These are phyloP conservation scores for Lichtheimia corymbifera DNA, from an alignment of 371 early-diverging fungal genomes.

Conservation along the genomic window DNA sequence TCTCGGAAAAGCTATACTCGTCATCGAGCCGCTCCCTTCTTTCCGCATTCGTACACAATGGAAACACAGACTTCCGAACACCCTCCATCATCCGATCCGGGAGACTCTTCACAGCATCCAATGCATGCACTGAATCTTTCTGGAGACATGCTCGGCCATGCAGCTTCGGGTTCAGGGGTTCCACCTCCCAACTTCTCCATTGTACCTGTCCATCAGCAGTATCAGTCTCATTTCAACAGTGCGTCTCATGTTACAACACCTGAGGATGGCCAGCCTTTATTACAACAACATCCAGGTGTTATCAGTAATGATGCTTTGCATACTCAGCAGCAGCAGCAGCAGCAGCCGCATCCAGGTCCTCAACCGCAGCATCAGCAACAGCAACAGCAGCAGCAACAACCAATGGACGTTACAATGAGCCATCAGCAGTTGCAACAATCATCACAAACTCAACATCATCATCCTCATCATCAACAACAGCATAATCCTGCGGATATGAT, in stretches of 20 bases:
- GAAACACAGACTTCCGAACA: slow-evolving; percentile 14
- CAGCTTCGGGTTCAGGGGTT: slow-evolving; percentile 9
- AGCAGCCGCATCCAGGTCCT: background rate
- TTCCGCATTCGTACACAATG: slow-evolving; percentile 7
- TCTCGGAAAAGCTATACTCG: slow-evolving; percentile 4
- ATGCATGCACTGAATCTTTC: slow-evolving; percentile 5
- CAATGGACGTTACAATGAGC: slow-evolving; percentile 5
- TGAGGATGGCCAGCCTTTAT: slow-evolving; percentile 17
- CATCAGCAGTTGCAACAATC: background rate
- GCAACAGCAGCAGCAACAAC: slow-evolving; percentile 8
- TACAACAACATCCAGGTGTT: slow-evolving; percentile 4
- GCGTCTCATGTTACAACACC: slow-evolving; percentile 16
- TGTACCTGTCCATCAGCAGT: slow-evolving; percentile 6
- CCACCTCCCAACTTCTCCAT: slow-evolving; percentile 8
- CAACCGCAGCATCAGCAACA: background rate
- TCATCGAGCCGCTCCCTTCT: slow-evolving; percentile 1
- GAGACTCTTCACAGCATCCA: slow-evolving; percentile 3
- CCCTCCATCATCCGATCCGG: slow-evolving; percentile 13
- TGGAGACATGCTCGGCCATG: slow-evolving; percentile 2
- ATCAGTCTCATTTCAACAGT: slow-evolving; percentile 7
- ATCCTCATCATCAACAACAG: background rate
- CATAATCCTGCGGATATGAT: background rate
- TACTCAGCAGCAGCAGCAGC: background rate
- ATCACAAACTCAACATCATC: background rate
- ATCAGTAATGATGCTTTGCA: slow-evolving; percentile 1